Evolutionary conservation across 106 monocot species (phyloP), one percentile per base, ranked within the genome.

Genomic region (Dioscorea dumetorum): DNA sequence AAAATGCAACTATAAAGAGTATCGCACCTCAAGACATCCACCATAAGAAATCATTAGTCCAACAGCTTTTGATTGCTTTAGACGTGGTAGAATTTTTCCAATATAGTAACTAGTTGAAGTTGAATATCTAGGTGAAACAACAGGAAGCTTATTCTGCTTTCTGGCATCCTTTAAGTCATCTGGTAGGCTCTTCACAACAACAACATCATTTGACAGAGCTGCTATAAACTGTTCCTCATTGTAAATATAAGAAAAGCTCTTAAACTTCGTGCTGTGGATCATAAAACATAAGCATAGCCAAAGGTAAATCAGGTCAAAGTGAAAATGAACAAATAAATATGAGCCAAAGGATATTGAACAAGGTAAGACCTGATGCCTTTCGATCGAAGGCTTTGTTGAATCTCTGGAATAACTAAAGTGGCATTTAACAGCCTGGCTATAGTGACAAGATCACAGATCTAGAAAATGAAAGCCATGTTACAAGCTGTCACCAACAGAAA

Each of bases 381-480:
- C 31, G 91, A 88, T 8, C 70, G 88, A 77, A 83, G 59, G 50
- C 79, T 85, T 58, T 82, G 78, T 84, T 95, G 88, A 65, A 95
- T 83, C 72, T 95, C 95, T 67, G 95, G 91, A 70, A 95, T 83
- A 58, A 95, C 81, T 66, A 95, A 81, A 22, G 91, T 95, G 28
- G 95, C 95, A 88, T 95, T 95, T 63, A 95, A 74, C 31, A 95
- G 85, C 70, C 85, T 88, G 58, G 88, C 67, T 74, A 95, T 58
- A 18, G 83, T 79, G 34, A 95, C 91, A 75, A 91, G 79, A 84
- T 91, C 95, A 83, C 85, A 91, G 48, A 95, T 91, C 94, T 94
- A 74, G 50, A 59, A 76, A 82, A 66, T 32, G 66, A 74, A 67
- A 73, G 77, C 32, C 53, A 58, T 12, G 54, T 75, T 70, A 78